Evolutionary conservation across 1,139 yeast genomes (phyloP), one percentile per base, ranked within the genome.

Genomic region (Hemisphaericaspora xylofermentans): DNA sequence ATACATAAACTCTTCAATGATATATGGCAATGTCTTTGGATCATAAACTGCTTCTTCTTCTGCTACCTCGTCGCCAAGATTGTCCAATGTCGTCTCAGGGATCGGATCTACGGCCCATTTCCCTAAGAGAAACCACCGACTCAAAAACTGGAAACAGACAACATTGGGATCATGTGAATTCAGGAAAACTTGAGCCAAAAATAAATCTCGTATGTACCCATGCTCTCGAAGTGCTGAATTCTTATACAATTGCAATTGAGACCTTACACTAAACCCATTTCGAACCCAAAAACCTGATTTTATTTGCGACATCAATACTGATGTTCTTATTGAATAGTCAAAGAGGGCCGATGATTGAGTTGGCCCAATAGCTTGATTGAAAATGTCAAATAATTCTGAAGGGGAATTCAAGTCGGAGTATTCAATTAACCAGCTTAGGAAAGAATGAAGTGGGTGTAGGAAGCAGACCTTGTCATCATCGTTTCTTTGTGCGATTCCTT

Each of bases 201-300:
- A 86, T 26, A 91, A 60, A 53, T 91, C 97, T 49, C 95, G 74
- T 54, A 81, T 70, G 56, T 76, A 88, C 0, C 96, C 95, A 48
- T 80, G 78, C 49, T 93, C 98, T 41, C 98, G 70, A 37, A 91
- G 73, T 6, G 89, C 87, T n/a, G 89, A 78, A 45, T 80, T 84
- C 33, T 87, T 77, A 58, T 93, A 93, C 47, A 89, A 80, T 50
- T 82, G 84, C 50, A 86, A 73, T 56, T 93, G 98, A 26, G 83
- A 82, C 39, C 86, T 74, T 10, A 88, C 81, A 34, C 93, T 84
- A 46, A 80, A 76, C 1, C 78, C 74, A 58, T 79, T 79, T 50
- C 84, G 64, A 0, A 78, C 83, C 84, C 84, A 78, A 42, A 72
- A 70, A 0, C 83, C 83, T 0, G 78, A 68, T 47, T 78, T 78